Conservation (phyloP, 2,329 filamentous ascomycete genomes). For the Rutstroemia sp. region DNA sequence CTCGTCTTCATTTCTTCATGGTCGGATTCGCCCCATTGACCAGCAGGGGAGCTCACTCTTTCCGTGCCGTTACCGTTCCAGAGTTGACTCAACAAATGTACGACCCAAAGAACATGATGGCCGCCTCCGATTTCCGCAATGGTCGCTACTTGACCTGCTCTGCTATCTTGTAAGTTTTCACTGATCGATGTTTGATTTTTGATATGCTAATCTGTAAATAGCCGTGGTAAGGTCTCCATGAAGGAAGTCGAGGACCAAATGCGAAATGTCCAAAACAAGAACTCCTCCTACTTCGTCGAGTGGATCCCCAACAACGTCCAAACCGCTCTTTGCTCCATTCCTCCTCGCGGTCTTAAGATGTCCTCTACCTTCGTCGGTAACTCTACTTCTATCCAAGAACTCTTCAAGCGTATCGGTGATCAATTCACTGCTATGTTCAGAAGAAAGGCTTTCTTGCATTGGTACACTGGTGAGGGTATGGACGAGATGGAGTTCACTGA, state of each 20-base stretch:
- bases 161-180: conserved; percentile 70
- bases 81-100: conserved; percentile 99
- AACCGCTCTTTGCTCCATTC: conserved; percentile 98
- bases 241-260: conserved; percentile 99
- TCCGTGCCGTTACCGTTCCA: conserved; percentile 95
- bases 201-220: conserved; percentile 33
- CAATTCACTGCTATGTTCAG: conserved; percentile 99
- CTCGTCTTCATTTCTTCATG: conserved; percentile 99
- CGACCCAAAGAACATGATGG: conserved; percentile 99
- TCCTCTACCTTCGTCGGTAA: conserved; percentile 98
- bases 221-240: conserved; percentile 99
- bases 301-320: conserved; percentile 99
- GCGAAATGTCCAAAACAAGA: conserved; percentile 99
- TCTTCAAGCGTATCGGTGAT: conserved; percentile 99
- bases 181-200: neutral
- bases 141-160: conserved; percentile 99
- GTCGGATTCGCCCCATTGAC: conserved; percentile 98
- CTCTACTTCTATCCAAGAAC: conserved; percentile 99
- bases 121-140: conserved; percentile 98
- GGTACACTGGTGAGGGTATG: conserved; percentile 99
- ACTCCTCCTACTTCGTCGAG: conserved; percentile 98
- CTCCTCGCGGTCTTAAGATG: conserved; percentile 97
- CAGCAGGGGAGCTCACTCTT: conserved; percentile 83
- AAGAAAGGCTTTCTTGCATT: conserved; percentile 99
- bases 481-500: conserved; percentile 99